Evolutionary conservation across 2,329 filamentous ascomycete genomes (phyloP), one percentile per base, ranked within the genome.

Genomic region (Pseudogymnoascus sp.): DNA sequence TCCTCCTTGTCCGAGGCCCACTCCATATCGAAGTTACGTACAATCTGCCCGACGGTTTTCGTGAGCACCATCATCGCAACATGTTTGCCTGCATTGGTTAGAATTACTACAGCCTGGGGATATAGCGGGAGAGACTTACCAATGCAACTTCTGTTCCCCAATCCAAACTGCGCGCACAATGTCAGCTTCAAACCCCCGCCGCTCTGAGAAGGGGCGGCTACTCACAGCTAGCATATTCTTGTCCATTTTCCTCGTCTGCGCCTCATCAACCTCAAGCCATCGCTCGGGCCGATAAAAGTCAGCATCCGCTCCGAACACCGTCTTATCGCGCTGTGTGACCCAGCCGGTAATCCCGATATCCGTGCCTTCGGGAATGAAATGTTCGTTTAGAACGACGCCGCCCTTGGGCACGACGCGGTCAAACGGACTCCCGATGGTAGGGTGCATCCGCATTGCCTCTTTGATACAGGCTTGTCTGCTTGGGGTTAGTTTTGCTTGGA

Each of bases 271-370:
- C 2, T 65, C 63, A 0, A 77, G 47, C 77, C 77, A 80, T 6
- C 78, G 64, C 62, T 78, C 76, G 0, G 77, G 77, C 1, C 68
- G 65, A 64, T 77, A 79, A 0, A 67, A 62, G 1, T 73, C 64
- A 0, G 69, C 73, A 38, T 77, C 72, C 0, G 68, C 61, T 0
- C 74, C 75, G 22, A 71, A 77, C 5, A 76, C 63, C 0, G 64
- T 59, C 0, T 62, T 63, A 47, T 75, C 71, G 1, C 65, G 65
- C 41, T 76, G 73, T 2, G 69, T 65, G 0, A 74, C 57, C 25
- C 37, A 60, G 14, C 25, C 37, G 9, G 58, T 59, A 14, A 62
- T 58, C 1, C 61, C 59, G 5, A 61, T 41, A 25, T 39, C 36
- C n/a, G 61, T 65, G 4, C 47, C 63, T 3, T 35, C 62, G 1